Percentiles rank a stretch among this genome's conserved stretches.
Conservation (phyloP, 2,329 filamentous ascomycete species). For the Knufia fluminis region DNA sequence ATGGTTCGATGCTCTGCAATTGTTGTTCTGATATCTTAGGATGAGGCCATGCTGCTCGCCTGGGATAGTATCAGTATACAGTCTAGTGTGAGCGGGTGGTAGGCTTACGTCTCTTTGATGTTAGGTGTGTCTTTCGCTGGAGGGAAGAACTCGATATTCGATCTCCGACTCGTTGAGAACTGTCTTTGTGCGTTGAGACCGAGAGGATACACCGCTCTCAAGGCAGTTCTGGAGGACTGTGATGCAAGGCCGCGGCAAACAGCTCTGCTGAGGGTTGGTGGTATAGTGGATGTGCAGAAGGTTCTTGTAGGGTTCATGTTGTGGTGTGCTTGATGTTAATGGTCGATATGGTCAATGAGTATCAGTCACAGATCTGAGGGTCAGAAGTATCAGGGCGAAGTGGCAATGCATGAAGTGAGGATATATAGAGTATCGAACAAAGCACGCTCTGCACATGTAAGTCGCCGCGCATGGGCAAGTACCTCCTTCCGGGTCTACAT, state of each 20-base stretch:
- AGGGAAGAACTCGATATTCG: conserved; percentile 45
- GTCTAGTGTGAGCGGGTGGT: conserved; percentile 1
- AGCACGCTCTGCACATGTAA: background rate
- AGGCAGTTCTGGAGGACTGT: conserved; percentile 16
- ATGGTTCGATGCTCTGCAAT: conserved; percentile 61
- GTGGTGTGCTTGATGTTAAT: background rate
- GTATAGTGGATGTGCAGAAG: conserved; percentile 13
- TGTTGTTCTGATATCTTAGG: conserved; percentile 60
- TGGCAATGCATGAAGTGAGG: background rate
- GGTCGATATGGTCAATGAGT: background rate
- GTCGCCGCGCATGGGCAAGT: background rate
- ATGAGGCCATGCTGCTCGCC: conserved; percentile 28
- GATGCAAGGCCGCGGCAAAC: conserved; percentile 12
- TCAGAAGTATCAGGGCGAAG: background rate
- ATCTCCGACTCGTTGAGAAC: conserved; percentile 32
- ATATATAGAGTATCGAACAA: background rate
- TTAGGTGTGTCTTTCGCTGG: conserved; percentile 47
- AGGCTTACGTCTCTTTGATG: conserved; percentile 21
- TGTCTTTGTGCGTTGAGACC: conserved; percentile 19
- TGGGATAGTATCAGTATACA: conserved; percentile 23
- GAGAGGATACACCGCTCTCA: conserved; percentile 21
- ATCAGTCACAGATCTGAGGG: background rate
- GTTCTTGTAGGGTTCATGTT: conserved; percentile 19
- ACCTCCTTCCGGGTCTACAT: background rate
- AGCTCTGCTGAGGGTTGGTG: conserved; percentile 16